Evolutionary conservation across 805 yeast genomes (phyloP).

Genomic region (Wickerhamiella nectarea): DNA sequence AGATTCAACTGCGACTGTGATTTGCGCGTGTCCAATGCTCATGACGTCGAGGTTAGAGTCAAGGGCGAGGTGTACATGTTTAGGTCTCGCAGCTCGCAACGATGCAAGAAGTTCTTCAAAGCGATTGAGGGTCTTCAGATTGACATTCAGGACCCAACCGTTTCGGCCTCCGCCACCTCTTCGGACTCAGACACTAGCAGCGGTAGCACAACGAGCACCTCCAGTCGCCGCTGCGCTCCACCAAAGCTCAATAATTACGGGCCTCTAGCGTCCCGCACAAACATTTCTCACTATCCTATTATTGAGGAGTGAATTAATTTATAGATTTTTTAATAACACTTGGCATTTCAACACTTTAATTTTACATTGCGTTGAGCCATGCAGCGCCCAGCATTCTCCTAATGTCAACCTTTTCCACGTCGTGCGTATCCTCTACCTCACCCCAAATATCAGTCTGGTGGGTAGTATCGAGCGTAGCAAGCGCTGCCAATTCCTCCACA

Average conservation of each 20-base stretch:
- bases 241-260: constrained; percentile 8
- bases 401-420: constrained; percentile 86
- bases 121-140: constrained; percentile 13
- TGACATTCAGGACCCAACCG: constrained; percentile 8
- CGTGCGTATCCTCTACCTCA: constrained; percentile 97
- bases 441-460: constrained; percentile 91
- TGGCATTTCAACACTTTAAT: neutral
- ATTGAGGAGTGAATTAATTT: constrained; percentile 14
- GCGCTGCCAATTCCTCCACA: constrained; percentile 59
- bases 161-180: neutral
- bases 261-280: constrained; percentile 11
- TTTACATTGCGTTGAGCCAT: constrained; percentile 36
- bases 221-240: constrained; percentile 3
- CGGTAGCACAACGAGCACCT: constrained; percentile 1
- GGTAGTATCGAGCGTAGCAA: constrained; percentile 68
- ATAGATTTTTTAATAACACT: neutral
- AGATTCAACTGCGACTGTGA: constrained; percentile 14
- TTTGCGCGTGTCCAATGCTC: constrained; percentile 16
- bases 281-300: constrained; percentile 14
- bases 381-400: constrained; percentile 72
- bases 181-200: constrained; percentile 1
- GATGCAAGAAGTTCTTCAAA: constrained; percentile 15
- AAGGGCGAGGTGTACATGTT: constrained; percentile 19
- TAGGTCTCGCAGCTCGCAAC: constrained; percentile 18
- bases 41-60: constrained; percentile 19